Conservation (phyloP, 148 eudicot species). For the Limonium bicolor region DNA sequence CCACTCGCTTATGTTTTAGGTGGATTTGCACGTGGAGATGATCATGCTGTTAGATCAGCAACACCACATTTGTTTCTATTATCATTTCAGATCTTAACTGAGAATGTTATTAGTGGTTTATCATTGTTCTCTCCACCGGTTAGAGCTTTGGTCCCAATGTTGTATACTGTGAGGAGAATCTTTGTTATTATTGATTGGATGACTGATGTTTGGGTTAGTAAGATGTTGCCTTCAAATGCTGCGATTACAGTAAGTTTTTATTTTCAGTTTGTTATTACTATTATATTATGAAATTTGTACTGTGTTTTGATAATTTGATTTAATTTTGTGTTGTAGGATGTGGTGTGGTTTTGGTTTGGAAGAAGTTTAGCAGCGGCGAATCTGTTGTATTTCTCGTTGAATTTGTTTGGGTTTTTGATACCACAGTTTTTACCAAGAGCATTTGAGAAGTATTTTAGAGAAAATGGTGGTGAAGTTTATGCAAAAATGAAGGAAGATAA, state of each 20-base stretch:
- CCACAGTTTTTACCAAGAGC: slow-evolving; percentile 72
- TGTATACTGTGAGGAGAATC: slow-evolving; percentile 70
- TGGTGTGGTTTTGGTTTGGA: slow-evolving; percentile 68
- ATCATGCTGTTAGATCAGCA: slow-evolving; percentile 68
- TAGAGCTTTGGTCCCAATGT: slow-evolving; percentile 71
- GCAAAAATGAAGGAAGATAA: slow-evolving; percentile 1
- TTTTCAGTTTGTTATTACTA: neutral
- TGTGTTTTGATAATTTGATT: neutral
- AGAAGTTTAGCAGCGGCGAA: slow-evolving; percentile 37
- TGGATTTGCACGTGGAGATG: slow-evolving; percentile 85
- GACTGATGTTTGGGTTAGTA: slow-evolving; percentile 56
- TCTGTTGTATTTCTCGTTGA: slow-evolving; percentile 43
- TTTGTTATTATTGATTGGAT: slow-evolving; percentile 68
- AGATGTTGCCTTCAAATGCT: slow-evolving; percentile 49
- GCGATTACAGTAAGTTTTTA: slow-evolving; percentile 21
- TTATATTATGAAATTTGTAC: neutral
- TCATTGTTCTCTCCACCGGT: slow-evolving; percentile 87
- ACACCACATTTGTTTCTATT: slow-evolving; percentile 86
- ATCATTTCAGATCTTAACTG: slow-evolving; percentile 74
- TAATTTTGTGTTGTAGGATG: slow-evolving; percentile 20
- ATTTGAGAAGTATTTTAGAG: slow-evolving; percentile 50
- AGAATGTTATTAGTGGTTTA: slow-evolving; percentile 59
- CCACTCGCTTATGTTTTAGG: slow-evolving; percentile 88
- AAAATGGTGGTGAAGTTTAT: slow-evolving; percentile 28
- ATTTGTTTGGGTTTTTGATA: slow-evolving; percentile 48